Evolutionary conservation across 2,329 filamentous ascomycete genomes (phyloP), one percentile per base, ranked within the genome.

Genomic region (Ophiostoma ips): DNA sequence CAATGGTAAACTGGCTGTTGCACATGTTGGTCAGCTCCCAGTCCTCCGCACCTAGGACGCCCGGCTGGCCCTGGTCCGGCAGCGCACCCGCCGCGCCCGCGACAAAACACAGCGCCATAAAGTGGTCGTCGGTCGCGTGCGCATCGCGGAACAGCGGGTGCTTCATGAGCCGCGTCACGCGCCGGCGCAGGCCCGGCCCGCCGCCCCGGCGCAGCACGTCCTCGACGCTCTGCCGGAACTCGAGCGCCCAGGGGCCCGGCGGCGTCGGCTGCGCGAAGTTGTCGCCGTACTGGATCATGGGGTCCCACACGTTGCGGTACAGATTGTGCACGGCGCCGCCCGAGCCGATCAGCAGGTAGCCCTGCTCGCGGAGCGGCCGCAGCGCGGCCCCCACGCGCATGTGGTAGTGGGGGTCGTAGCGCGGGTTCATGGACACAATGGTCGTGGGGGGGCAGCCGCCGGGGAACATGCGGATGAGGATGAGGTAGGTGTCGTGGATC

Each of bases 401-500:
- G 59, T 68, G 66, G 56, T 63, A 62, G 60, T 68, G 65, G 28
- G 66, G 66, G 56, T 68, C 66, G 60, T 61, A 69, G 35, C 55
- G 56, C 24, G 58, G 58, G 60, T 68, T 68, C 59, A 62, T 62
- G 44, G 60, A 63, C 51, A 69, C 53, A 37, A 83, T 68, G 3
- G 77, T 81, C 0, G 80, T 83, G 0, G 81, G 81, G 2, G 81
- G 81, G 57, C 77, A 82, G n/a, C 66, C 68, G 2, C 59, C 55
- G 0, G 80, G 81, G 55, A 84, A 84, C 80, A 85, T 84, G 49
- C 79, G 70, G 59, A 84, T 81, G 9, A 84, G 66, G 51, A 84
- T 74, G 3, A 84, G 70, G 58, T 78, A 84, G 0, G 77, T 82
- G 62, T 85, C 81, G 66, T 85, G 80, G 59, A 84, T 84, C 81